Evolutionary conservation across 176 grass and related monocot species (phyloP).

Genomic region (Zizania latifolia): DNA sequence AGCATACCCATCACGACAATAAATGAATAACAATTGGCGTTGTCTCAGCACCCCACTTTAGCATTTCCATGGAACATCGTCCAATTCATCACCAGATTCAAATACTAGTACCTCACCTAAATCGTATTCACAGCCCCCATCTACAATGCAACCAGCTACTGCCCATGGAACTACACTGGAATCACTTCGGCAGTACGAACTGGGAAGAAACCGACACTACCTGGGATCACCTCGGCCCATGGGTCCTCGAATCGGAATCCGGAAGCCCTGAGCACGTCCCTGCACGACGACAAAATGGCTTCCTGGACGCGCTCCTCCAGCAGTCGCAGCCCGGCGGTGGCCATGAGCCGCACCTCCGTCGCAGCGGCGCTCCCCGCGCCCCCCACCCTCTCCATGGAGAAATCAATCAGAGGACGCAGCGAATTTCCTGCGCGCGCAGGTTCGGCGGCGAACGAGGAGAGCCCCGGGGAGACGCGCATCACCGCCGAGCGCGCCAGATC

Average conservation of each 20-base stretch:
- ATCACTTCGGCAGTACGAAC: neutral
- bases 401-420: slow-evolving; percentile 45
- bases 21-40: neutral
- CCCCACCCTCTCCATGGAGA: slow-evolving; percentile 47
- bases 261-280: slow-evolving; percentile 47
- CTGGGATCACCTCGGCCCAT: slow-evolving; percentile 81
- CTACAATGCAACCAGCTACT: neutral
- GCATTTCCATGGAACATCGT: neutral
- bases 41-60: neutral
- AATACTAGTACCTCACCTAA: neutral
- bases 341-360: slow-evolving; percentile 80
- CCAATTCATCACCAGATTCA: neutral
- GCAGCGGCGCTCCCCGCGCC: slow-evolving; percentile 1
- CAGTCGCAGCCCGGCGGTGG: slow-evolving; percentile 72
- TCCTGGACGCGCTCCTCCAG: slow-evolving; percentile 40
- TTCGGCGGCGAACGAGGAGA: slow-evolving; percentile 59
- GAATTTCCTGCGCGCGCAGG: slow-evolving; percentile 47
- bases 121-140: neutral
- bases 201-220: slow-evolving; percentile 22
- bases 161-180: neutral
- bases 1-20: neutral
- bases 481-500: slow-evolving; percentile 66
- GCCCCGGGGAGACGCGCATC: slow-evolving; percentile 63
- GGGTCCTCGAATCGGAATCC: slow-evolving; percentile 66
- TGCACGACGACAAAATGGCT: slow-evolving; percentile 63